Evolutionary conservation across 768 basidiomycete species (phyloP).

Genomic region (Suillus cothurnatus): DNA sequence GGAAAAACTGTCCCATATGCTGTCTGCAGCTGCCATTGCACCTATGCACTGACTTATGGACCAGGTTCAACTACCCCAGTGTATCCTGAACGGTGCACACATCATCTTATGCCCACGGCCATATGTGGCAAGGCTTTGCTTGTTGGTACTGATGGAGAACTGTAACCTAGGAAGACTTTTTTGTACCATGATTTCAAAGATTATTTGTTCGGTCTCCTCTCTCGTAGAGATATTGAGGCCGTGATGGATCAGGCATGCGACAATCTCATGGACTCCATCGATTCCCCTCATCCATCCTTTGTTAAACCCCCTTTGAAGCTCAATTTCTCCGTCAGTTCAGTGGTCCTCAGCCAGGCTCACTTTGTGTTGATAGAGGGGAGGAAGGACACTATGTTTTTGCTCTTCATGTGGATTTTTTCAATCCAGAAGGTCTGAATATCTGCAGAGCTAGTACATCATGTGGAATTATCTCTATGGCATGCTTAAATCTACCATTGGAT

Average conservation of each 20-base stretch:
- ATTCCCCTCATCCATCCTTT: background rate
- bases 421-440: slow-evolving; percentile 19
- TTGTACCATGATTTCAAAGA: slow-evolving; percentile 10
- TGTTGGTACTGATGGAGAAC: no score
- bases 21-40: slow-evolving; percentile 8
- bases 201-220: background rate
- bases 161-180: background rate
- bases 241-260: background rate
- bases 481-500: no score
- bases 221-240: background rate
- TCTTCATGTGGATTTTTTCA: slow-evolving; percentile 18
- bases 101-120: background rate
- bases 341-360: background rate
- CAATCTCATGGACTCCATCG: background rate
- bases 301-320: background rate
- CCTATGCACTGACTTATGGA: background rate
- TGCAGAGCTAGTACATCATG: slow-evolving; percentile 30
- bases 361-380: background rate
- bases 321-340: background rate
- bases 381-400: slow-evolving; percentile 32
- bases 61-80: background rate
- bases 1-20: background rate
- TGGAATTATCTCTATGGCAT: slow-evolving; percentile 27
- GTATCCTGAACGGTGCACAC: background rate
- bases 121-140: background rate